These are phyloP conservation scores for Abelmoschus esculentus DNA, from an alignment of 345 rosid genomes.

Conservation along the genomic window DNA sequence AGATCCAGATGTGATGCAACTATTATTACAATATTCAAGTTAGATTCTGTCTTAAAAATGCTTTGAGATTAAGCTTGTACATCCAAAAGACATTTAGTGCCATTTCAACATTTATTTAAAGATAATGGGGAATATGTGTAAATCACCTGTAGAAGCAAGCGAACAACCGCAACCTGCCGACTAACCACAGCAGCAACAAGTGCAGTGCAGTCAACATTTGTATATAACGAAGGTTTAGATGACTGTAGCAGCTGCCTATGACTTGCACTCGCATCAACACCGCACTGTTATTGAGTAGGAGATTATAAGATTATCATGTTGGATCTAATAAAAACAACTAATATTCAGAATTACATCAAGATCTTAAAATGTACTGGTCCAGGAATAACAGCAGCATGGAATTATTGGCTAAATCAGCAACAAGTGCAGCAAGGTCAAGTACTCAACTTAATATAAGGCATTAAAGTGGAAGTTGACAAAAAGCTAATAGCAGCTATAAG, in stretches of 20 bases:
- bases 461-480: too few relatives aligned
- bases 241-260: slow-evolving; percentile 68
- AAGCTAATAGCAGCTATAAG: too few relatives aligned
- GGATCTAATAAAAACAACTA: background rate
- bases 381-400: background rate
- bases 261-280: slow-evolving; percentile 57
- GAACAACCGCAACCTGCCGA: slow-evolving; percentile 65
- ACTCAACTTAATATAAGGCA: background rate
- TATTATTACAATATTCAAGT: background rate
- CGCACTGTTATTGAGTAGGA: slow-evolving; percentile 49
- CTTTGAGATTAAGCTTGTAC: background rate
- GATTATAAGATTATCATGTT: background rate
- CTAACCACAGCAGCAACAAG: slow-evolving; percentile 81
- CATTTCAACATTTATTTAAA: background rate
- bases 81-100: background rate
- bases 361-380: background rate
- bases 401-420: background rate
- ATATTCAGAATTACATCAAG: too few relatives aligned
- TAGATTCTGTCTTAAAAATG: background rate
- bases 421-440: background rate
- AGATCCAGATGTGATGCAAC: too few relatives aligned
- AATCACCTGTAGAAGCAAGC: slow-evolving; percentile 62
- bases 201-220: slow-evolving; percentile 77
- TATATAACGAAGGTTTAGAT: slow-evolving; percentile 77
- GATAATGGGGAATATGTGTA: slow-evolving; percentile 3